A percentile compares a stretch with the other conserved stretches of the same genome.
Conservation (phyloP, 495 filamentous ascomycete genomes). For the Talaromyces adpressus region DNA sequence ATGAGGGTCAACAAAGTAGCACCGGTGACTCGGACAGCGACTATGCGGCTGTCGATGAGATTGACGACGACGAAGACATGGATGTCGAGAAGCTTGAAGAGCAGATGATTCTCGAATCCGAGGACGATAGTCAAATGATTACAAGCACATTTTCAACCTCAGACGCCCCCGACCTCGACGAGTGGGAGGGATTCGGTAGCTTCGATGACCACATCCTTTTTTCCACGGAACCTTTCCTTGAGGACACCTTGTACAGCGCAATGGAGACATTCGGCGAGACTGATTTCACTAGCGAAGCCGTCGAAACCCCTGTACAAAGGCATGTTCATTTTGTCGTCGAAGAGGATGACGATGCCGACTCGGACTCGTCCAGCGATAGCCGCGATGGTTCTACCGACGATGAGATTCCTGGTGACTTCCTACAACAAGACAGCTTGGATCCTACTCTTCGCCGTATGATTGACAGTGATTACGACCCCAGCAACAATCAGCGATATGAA, state of each 20-base stretch:
- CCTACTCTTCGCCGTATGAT: conserved; percentile 62
- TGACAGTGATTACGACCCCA: conserved; percentile 45
- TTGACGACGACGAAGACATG: conserved; percentile 73
- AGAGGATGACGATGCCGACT: conserved; percentile 38
- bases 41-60: conserved; percentile 70
- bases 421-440: conserved; percentile 63
- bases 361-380: conserved; percentile 42
- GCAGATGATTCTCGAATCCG: conserved; percentile 57
- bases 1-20: conserved; percentile 44
- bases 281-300: conserved; percentile 36
- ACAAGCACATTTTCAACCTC: conserved; percentile 15
- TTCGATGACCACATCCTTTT: conserved; percentile 43
- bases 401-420: conserved; percentile 64
- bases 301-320: conserved; percentile 35
- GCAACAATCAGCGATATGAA: conserved; percentile 37
- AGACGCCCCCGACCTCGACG: conserved; percentile 33
- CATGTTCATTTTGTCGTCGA: conserved; percentile 41
- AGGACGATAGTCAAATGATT: conserved; percentile 31
- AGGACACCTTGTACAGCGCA: conserved; percentile 42
- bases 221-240: conserved; percentile 41
- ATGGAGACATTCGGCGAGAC: conserved; percentile 41
- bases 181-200: conserved; percentile 52
- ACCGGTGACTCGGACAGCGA: conserved; percentile 51
- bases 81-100: conserved; percentile 68
- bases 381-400: conserved; percentile 38